Evolutionary conservation across 2,329 filamentous ascomycete species (phyloP).

Genomic region (Capronia epimyces): DNA sequence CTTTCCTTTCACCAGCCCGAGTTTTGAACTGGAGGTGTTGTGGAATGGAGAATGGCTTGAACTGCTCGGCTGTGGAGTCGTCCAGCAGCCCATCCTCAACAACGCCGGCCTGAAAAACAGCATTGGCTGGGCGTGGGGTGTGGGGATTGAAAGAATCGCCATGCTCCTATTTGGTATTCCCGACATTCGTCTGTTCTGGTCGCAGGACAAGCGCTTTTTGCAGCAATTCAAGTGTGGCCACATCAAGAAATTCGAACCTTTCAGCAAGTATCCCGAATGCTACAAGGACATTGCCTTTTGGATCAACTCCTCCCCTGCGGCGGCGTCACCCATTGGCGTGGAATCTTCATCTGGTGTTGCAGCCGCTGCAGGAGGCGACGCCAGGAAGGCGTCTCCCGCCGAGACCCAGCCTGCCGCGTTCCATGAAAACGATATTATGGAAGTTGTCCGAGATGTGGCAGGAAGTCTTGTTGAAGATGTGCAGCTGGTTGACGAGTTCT

Average conservation of each 20-base stretch:
- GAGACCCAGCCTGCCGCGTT: slow-evolving; percentile 47
- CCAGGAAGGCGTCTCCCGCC: slow-evolving; percentile 36
- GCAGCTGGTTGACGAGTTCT: slow-evolving; percentile 74
- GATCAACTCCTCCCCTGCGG: slow-evolving; percentile 50
- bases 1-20: slow-evolving; percentile 94
- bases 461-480: slow-evolving; percentile 88
- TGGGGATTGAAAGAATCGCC: slow-evolving; percentile 89
- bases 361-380: slow-evolving; percentile 33
- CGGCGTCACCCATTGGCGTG: slow-evolving; percentile 37
- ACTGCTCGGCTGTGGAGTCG: slow-evolving; percentile 85
- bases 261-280: slow-evolving; percentile 85
- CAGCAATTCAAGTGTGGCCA: slow-evolving; percentile 62
- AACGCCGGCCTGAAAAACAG: slow-evolving; percentile 69
- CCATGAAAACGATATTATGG: slow-evolving; percentile 97
- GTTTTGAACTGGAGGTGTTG: slow-evolving; percentile 93
- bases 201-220: slow-evolving; percentile 75
- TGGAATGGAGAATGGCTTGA: slow-evolving; percentile 95
- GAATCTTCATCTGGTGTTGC: slow-evolving; percentile 40
- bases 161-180: slow-evolving; percentile 97
- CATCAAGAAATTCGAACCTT: slow-evolving; percentile 67
- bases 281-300: slow-evolving; percentile 94
- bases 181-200: slow-evolving; percentile 97
- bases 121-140: slow-evolving; percentile 90
- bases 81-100: slow-evolving; percentile 73
- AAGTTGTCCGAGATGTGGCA: slow-evolving; percentile 75